Percentiles rank a stretch among this genome's conserved stretches.
These are phyloP conservation scores for Colletotrichum horii DNA, from an alignment of 2,329 filamentous ascomycete genomes.

Conservation along the genomic window DNA sequence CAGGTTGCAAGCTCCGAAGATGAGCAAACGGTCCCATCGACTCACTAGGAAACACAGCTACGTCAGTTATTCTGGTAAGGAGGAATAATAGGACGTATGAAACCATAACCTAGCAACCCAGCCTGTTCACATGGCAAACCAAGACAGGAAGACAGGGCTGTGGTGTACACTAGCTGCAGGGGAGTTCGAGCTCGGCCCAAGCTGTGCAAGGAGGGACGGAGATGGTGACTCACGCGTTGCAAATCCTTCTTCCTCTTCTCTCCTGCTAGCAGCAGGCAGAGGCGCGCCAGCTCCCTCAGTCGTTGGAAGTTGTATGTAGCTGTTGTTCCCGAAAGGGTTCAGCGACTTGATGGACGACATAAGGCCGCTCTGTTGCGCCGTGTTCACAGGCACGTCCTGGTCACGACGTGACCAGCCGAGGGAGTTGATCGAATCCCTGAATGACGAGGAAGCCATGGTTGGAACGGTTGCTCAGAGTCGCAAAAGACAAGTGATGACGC, in stretches of 20 bases:
- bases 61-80: constrained; percentile 33
- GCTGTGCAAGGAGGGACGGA: constrained; percentile 2
- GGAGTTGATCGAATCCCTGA: constrained; percentile 93
- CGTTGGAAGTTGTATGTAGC: constrained; percentile 90
- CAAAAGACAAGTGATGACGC: neutral
- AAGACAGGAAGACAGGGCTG: constrained; percentile 37
- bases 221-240: constrained; percentile 80
- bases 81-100: constrained; percentile 26
- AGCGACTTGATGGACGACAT: constrained; percentile 81
- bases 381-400: constrained; percentile 76
- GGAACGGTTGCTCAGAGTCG: neutral
- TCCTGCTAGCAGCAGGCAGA: constrained; percentile 79
- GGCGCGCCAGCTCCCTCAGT: constrained; percentile 83
- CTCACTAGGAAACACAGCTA: constrained; percentile 70
- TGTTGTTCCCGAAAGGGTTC: constrained; percentile 86
- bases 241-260: constrained; percentile 95
- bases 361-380: constrained; percentile 72
- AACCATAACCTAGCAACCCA: constrained; percentile 1
- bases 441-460: constrained; percentile 83
- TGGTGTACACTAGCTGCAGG: constrained; percentile 54
- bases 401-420: constrained; percentile 92
- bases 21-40: constrained; percentile 92
- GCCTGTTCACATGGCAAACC: constrained; percentile 41
- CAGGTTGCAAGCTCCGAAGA: constrained; percentile 91
- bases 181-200: constrained; percentile 33